These are phyloP conservation scores for Arctium minus DNA, from an alignment of 129 eudicot species.

Conservation along the genomic window DNA sequence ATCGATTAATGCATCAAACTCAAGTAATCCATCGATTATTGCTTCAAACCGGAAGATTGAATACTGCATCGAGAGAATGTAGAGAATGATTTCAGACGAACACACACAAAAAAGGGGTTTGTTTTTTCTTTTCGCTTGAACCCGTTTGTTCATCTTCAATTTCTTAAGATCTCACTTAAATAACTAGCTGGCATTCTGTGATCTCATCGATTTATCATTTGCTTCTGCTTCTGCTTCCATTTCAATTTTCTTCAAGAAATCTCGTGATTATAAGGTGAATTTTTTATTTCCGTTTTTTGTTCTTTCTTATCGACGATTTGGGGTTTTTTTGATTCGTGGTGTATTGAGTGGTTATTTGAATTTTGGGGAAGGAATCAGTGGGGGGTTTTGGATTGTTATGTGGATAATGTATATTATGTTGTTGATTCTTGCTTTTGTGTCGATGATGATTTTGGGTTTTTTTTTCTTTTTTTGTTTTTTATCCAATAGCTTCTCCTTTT, in stretches of 20 bases:
- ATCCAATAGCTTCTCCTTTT: too few species aligned
- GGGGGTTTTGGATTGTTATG: background rate
- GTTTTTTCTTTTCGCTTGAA: constrained; percentile 3
- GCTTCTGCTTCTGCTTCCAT: constrained; percentile 13
- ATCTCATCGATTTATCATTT: constrained; percentile 18
- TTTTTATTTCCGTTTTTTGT: background rate
- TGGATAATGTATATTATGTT: constrained; percentile 26
- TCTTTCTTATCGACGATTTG: constrained; percentile 8
- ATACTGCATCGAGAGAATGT: too few species aligned
- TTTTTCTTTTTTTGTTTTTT: background rate
- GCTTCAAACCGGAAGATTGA: too few species aligned
- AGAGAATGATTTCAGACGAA: constrained; percentile 16
- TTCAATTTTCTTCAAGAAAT: constrained; percentile 7
- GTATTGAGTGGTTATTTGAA: background rate
- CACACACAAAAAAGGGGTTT: constrained; percentile 20
- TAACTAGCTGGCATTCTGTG: constrained; percentile 24
- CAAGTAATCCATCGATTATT: too few species aligned
- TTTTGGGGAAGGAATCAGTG: background rate
- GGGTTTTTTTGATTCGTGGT: constrained; percentile 17
- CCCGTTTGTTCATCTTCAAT: constrained; percentile 17
- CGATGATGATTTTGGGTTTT: background rate
- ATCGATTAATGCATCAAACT: too few species aligned
- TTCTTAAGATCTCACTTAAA: constrained; percentile 27
- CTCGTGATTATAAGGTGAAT: constrained; percentile 22
- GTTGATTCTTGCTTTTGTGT: constrained; percentile 24